phyloP scores from a whole-genome alignment of 2,329 filamentous ascomycete species.

The Penicillium polonicum region DNA sequence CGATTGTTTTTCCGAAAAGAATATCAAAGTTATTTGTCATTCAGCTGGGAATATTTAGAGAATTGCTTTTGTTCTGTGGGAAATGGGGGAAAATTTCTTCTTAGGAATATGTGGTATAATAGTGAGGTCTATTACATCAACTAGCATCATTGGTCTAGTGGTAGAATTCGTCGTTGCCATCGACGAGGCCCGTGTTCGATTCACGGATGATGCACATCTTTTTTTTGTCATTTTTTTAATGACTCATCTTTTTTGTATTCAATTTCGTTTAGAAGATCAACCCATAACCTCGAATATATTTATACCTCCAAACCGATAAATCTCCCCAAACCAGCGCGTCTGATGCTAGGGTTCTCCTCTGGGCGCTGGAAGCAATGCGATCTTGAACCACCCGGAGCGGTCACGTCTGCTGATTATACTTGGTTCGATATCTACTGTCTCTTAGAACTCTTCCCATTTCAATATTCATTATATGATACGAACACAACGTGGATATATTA shows the following conservation, averaged over 20 bases:
- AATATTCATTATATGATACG: neutral
- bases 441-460: neutral
- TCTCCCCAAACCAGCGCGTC: neutral
- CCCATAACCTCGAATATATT: neutral
- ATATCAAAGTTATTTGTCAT: neutral
- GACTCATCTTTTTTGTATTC: no score
- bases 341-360: no score
- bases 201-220: slow-evolving; percentile 45
- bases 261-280: no score
- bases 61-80: neutral
- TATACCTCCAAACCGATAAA: neutral
- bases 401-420: neutral
- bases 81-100: fast-evolving
- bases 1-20: fast-evolving
- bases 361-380: no score
- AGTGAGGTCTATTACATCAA: neutral
- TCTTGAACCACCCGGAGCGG: neutral
- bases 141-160: slow-evolving; percentile 44
- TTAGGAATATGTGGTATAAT: neutral
- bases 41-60: no score
- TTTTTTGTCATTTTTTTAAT: no score
- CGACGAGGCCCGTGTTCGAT: slow-evolving; percentile 50
- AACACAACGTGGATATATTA: neutral
- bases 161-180: slow-evolving; percentile 43
- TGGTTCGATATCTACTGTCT: neutral